A percentile compares a stretch with the other conserved stretches of the same genome.
phyloP scores from a whole-genome alignment of 129 eudicot genomes.

The Lonicera japonica region DNA sequence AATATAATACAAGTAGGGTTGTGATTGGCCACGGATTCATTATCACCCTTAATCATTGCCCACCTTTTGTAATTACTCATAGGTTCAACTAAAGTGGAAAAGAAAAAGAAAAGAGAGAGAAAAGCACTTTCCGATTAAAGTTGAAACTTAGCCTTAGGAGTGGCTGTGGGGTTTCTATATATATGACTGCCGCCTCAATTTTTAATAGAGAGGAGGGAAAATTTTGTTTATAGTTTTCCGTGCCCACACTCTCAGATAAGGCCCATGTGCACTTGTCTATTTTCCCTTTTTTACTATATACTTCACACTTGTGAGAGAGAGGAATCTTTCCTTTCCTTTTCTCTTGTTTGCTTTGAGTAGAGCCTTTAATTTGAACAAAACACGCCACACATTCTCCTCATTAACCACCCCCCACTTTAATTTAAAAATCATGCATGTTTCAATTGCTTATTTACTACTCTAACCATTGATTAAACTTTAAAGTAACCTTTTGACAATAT shows the following conservation, averaged over 20 bases:
- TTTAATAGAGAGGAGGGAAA: neutral
- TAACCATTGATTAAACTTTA: conserved; percentile 9
- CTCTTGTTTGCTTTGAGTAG: too few relatives aligned
- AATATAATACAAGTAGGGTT: too few relatives aligned
- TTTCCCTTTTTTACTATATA: too few relatives aligned
- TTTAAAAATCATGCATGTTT: neutral
- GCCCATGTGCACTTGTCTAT: neutral
- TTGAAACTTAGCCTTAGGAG: neutral
- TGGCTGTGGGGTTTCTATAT: neutral
- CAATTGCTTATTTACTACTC: neutral
- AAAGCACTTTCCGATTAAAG: conserved; percentile 4
- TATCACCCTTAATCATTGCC: neutral
- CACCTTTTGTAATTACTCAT: neutral
- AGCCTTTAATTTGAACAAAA: too few relatives aligned
- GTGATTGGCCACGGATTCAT: too few relatives aligned
- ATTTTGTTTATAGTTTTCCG: conserved; percentile 14
- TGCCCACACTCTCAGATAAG: conserved; percentile 10
- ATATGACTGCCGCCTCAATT: neutral
- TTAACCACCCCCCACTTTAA: neutral
- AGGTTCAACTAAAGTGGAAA: neutral
- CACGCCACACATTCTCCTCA: too few relatives aligned
- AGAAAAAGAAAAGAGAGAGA: neutral
- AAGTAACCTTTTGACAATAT: too few relatives aligned
- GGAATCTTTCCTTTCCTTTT: conserved; percentile 10
- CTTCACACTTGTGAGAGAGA: neutral